Evolutionary conservation across 1,284 basidiomycete species (phyloP).

Genomic region (Trichosporon sp.): DNA sequence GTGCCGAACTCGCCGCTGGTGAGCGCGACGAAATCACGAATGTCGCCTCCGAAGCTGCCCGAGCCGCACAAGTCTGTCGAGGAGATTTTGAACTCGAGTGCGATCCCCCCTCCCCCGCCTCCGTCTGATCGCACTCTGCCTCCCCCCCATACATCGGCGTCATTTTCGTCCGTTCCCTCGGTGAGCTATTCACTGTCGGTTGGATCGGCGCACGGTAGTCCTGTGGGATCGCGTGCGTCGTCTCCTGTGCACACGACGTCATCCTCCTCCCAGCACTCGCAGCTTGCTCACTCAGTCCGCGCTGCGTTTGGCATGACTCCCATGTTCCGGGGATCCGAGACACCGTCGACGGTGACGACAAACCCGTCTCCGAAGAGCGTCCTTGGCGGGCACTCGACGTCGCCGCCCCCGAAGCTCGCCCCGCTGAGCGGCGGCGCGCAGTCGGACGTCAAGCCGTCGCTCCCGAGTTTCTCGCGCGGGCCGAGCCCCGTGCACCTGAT

Average conservation of each 20-base stretch:
- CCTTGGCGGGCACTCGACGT: constrained; percentile 20
- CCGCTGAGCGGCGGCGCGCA: constrained; percentile 29
- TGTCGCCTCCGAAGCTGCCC: constrained; percentile 41
- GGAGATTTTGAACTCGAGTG: constrained; percentile 49
- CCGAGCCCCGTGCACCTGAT: constrained; percentile 24
- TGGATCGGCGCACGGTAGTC: constrained; percentile 44
- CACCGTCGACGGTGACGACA: constrained; percentile 15
- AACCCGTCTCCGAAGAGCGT: constrained; percentile 30
- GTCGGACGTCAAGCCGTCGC: constrained; percentile 17
- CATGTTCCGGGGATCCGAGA: constrained; percentile 54
- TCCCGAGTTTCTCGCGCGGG: constrained; percentile 20
- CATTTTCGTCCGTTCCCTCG: constrained; percentile 34
- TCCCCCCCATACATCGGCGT: constrained; percentile 33
- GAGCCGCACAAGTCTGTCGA: constrained; percentile 41
- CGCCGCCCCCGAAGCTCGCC: constrained; percentile 33
- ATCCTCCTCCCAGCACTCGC: constrained; percentile 21
- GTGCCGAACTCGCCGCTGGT: constrained; percentile 45
- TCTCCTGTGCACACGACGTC: constrained; percentile 36
- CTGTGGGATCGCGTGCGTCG: constrained; percentile 39
- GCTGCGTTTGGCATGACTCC: constrained; percentile 86
- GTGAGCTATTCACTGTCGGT: constrained; percentile 39
- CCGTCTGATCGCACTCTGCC: constrained; percentile 42
- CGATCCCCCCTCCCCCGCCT: constrained; percentile 42
- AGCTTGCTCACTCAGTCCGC: constrained; percentile 59
- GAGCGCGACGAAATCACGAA: constrained; percentile 27